phyloP scores from a whole-genome alignment of 352 stramenopile genomes.

The Globisporangium paddicum region DNA sequence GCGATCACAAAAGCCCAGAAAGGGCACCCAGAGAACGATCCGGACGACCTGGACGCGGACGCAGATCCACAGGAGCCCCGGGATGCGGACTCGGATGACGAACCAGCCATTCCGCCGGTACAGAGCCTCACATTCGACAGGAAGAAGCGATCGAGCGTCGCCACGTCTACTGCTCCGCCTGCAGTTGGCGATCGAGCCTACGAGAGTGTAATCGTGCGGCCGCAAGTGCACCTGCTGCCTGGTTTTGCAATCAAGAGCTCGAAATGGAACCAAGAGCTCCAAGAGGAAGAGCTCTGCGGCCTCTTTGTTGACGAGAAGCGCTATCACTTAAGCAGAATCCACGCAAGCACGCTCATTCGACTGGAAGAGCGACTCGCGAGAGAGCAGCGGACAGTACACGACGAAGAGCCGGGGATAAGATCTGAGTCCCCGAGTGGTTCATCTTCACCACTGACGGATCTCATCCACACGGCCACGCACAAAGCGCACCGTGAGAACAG shows the following conservation, averaged over 20 bases:
- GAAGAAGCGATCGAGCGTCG: constrained; percentile 14
- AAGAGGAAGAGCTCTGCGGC: constrained; percentile 37
- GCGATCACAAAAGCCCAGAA: background rate
- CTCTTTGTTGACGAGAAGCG: constrained; percentile 41
- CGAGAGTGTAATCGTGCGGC: constrained; percentile 8
- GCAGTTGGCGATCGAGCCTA: background rate
- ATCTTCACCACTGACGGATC: background rate
- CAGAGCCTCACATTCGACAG: constrained; percentile 9
- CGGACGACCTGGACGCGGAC: background rate
- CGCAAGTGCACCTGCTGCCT: constrained; percentile 17
- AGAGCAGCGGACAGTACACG: constrained; percentile 12
- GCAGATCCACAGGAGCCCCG: constrained; percentile 1
- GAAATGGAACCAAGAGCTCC: constrained; percentile 34
- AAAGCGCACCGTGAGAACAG: background rate
- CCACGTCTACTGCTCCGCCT: background rate
- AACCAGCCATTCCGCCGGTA: background rate
- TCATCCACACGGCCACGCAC: constrained; percentile 5
- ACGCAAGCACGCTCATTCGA: constrained; percentile 45
- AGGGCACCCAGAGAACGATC: background rate
- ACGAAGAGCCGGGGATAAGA: background rate
- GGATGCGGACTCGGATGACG: background rate
- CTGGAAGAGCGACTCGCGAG: constrained; percentile 45
- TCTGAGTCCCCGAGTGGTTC: too few relatives aligned
- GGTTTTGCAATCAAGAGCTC: constrained; percentile 13
- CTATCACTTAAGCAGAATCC: constrained; percentile 25